Evolutionary conservation across 768 basidiomycete genomes (phyloP).

Genomic region (Suillus luteus): DNA sequence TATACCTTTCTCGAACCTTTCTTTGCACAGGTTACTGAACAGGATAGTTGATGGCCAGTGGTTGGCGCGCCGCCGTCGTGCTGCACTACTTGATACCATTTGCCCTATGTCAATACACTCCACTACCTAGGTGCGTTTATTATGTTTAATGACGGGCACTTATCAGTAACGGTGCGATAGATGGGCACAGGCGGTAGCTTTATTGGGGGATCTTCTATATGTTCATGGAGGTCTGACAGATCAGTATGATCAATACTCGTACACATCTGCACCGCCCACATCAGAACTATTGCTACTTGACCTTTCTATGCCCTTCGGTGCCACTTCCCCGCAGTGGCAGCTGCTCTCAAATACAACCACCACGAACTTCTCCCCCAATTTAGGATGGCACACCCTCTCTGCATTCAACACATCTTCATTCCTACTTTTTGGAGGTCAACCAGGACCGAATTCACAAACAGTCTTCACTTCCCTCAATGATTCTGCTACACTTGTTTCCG

Average conservation of each 20-base stretch:
- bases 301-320: constrained; percentile 57
- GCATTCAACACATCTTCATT: constrained; percentile 55
- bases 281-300: constrained; percentile 74
- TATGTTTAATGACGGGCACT: neutral
- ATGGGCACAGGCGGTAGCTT: constrained; percentile 79
- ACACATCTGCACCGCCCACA: constrained; percentile 71
- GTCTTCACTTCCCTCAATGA: constrained; percentile 55
- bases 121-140: constrained; percentile 26
- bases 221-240: constrained; percentile 85
- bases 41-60: constrained; percentile 13
- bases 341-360: constrained; percentile 43
- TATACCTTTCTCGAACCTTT: constrained; percentile 12
- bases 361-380: constrained; percentile 51
- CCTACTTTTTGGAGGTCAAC: constrained; percentile 77
- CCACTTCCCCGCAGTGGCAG: constrained; percentile 69
- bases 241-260: constrained; percentile 64
- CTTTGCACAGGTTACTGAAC: neutral
- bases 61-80: constrained; percentile 10
- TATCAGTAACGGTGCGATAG: constrained; percentile 40
- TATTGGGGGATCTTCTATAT: constrained; percentile 61
- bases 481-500: constrained; percentile 61
- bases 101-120: constrained; percentile 26
- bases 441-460: constrained; percentile 57
- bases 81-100: constrained; percentile 19
- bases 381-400: constrained; percentile 82